Evolutionary conservation across 768 basidiomycete species (phyloP).

Genomic region (Mycena sanguinolenta): DNA sequence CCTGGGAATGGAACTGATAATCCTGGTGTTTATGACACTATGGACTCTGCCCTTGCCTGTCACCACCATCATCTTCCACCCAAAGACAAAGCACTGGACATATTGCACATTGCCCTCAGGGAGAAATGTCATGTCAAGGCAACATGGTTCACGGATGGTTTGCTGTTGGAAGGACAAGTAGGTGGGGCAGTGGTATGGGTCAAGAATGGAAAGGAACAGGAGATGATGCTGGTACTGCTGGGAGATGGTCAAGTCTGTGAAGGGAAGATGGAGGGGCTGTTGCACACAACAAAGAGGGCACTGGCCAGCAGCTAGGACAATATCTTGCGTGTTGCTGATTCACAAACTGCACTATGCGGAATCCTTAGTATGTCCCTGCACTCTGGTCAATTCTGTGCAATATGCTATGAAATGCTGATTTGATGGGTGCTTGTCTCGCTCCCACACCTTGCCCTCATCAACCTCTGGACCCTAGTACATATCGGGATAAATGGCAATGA

Average conservation of each 20-base stretch:
- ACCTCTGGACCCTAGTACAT: background rate
- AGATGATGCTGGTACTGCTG: background rate
- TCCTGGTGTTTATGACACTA: too few species aligned
- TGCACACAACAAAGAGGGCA: background rate
- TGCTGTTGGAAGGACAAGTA: background rate
- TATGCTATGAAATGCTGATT: background rate
- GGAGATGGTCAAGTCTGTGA: too few species aligned
- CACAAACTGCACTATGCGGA: background rate
- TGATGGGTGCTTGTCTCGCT: background rate
- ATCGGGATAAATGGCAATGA: background rate
- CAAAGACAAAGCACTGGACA: too few species aligned
- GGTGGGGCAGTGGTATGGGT: background rate
- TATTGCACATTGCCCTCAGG: too few species aligned
- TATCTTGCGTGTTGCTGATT: background rate
- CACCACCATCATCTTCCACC: too few species aligned
- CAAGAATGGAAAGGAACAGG: background rate
- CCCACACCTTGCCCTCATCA: background rate
- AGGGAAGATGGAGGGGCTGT: too few species aligned
- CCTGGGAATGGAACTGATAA: too few species aligned
- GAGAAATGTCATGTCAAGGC: background rate
- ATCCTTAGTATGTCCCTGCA: background rate
- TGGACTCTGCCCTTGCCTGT: too few species aligned
- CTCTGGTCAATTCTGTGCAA: background rate
- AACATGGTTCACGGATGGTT: background rate
- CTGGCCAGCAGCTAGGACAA: background rate